Evolutionary conservation across 1,284 basidiomycete species (phyloP).

Genomic region (Phellinidium pouzarii): DNA sequence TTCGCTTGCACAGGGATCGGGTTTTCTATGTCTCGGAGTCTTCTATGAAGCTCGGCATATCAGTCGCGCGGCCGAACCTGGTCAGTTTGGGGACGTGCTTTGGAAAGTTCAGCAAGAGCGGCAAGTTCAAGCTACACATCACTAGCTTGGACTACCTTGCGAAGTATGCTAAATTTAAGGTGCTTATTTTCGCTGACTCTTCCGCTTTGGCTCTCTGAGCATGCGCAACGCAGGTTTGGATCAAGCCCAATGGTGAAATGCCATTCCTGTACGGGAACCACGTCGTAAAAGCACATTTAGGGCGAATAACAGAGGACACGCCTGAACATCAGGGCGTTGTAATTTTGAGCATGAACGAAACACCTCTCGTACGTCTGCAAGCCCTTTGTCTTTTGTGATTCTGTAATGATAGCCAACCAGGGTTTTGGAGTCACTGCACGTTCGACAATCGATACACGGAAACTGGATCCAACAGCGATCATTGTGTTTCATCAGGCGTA

Average conservation of each 20-base stretch:
- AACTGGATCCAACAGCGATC: conserved; percentile 96
- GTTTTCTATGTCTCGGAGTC: conserved; percentile 94
- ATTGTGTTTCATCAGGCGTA: conserved; percentile 99
- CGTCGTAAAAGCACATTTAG: conserved; percentile 96
- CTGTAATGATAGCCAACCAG: conserved; percentile 34
- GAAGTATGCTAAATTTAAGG: conserved; percentile 98
- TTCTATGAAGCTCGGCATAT: conserved; percentile 89
- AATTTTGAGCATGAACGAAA: conserved; percentile 92
- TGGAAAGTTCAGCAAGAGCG: conserved; percentile 96
- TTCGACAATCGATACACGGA: conserved; percentile 93
- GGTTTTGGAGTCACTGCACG: conserved; percentile 98
- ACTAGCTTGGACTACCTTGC: conserved; percentile 91
- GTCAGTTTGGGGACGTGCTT: conserved; percentile 94
- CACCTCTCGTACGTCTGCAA: conserved; percentile 66
- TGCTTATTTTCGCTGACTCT: conserved; percentile 28
- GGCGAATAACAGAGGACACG: conserved; percentile 98
- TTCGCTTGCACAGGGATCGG: conserved; percentile 84
- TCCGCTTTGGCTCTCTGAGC: background rate
- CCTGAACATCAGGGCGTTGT: conserved; percentile 99
- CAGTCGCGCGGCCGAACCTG: conserved; percentile 88
- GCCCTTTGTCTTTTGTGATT: background rate
- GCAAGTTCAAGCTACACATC: conserved; percentile 97
- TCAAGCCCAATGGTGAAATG: conserved; percentile 99
- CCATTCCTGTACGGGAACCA: conserved; percentile 99
- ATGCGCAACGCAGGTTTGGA: conserved; percentile 73